Evolutionary conservation across 108 stramenopile genomes (phyloP), one percentile per base, ranked within the genome.

Genomic region (Schizochytrium sp.): DNA sequence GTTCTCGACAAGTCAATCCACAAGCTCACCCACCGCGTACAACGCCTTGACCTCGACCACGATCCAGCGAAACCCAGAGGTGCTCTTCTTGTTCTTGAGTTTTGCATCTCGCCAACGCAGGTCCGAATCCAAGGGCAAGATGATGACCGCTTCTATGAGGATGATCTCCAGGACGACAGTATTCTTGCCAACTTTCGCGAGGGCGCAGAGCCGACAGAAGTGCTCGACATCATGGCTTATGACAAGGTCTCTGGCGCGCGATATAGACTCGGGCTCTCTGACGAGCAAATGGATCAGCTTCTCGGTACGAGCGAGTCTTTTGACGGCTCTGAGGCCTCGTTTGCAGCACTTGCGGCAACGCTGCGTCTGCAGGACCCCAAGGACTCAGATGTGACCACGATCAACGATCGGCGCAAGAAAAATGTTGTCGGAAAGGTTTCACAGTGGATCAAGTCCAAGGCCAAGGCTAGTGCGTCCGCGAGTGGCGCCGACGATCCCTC

Each of bases 91-190:
- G 51, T 83, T 23, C 48, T 83, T 1, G 76, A 83, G 4, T 83
- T 53, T 45, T 83, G 76, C 28, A 53, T 83, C 28, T 53, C 76
- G n/a, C 48, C 76, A 23, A 53, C 76, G 10, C 23, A 45, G 28
- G 48, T 83, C 3, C 76, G 45, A 6, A 47, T 83, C 51, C 51
- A 47, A 25, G 76, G 76, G 1, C 76, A 83, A 23, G 76, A 83
- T 34, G 76, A 83, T 23, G 76, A 83, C n/a, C 48, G 51, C 76
- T 83, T 83, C 51, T 83, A 83, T 23, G 76, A 83, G 28, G 76
- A 83, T 4, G 76, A 83, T 16, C 23, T 83, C 10, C n/a, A 47
- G n/a, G 76, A 83, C 28, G 76, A 83, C 76, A 83, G 43, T 16
- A 53, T 53, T 6, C 76, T 83, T 12, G 45, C 23, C n/a, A 83